Percentiles rank a stretch among this genome's conserved stretches.
phyloP scores from a whole-genome alignment of 176 grass and related monocot species.

The Bonia amplexicaulis region DNA sequence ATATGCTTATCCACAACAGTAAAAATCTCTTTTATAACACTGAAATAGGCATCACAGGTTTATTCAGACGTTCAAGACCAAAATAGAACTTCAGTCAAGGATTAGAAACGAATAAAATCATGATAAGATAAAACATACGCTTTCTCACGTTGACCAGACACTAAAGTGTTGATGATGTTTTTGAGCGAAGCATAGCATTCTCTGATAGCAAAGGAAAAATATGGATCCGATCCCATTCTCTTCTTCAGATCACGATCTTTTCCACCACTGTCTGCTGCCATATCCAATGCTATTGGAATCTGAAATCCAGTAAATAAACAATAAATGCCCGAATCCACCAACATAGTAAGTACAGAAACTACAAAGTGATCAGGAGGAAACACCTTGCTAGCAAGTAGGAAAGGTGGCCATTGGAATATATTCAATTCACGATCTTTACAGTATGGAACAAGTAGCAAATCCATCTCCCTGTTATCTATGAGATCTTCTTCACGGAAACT shows the following conservation, averaged over 20 bases:
- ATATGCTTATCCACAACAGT: slow-evolving; percentile 52
- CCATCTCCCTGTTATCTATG: slow-evolving; percentile 91
- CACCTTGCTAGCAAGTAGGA: slow-evolving; percentile 98
- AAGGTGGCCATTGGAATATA: slow-evolving; percentile 96
- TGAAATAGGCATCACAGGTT: slow-evolving; percentile 31
- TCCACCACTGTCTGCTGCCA: slow-evolving; percentile 85
- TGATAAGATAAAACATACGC: slow-evolving; percentile 39
- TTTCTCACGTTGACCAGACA: slow-evolving; percentile 56
- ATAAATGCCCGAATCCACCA: slow-evolving; percentile 17
- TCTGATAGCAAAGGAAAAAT: slow-evolving; percentile 77
- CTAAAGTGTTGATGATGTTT: slow-evolving; percentile 84
- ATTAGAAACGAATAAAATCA: slow-evolving; percentile 2
- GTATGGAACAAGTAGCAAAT: slow-evolving; percentile 95
- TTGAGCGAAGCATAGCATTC: slow-evolving; percentile 91
- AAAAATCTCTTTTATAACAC: slow-evolving; percentile 73
- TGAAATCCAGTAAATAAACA: slow-evolving; percentile 30
- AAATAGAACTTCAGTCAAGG: neutral
- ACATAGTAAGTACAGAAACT: slow-evolving; percentile 8
- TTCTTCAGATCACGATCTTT: slow-evolving; percentile 82
- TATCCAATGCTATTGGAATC: slow-evolving; percentile 97
- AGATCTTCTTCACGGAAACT: slow-evolving; percentile 95
- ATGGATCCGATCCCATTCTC: slow-evolving; percentile 64
- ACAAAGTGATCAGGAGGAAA: slow-evolving; percentile 9
- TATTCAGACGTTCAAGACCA: neutral
- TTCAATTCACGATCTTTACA: slow-evolving; percentile 76